These are phyloP conservation scores for Chlamydomonas applanata DNA, from an alignment of 139 green algal species.

Conservation along the genomic window DNA sequence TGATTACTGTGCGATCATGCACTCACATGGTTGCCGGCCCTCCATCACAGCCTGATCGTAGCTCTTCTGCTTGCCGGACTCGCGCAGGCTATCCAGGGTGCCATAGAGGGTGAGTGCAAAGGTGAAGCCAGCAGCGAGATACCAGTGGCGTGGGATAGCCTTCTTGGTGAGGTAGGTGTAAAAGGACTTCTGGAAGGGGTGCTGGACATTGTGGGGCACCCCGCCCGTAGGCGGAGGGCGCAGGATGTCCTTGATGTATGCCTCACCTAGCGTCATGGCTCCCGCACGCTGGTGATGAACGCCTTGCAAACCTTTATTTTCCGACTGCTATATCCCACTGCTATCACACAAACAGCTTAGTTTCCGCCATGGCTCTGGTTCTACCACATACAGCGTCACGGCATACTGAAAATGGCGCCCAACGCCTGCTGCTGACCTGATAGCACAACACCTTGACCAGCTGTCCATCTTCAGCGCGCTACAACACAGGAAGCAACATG, in stretches of 20 bases:
- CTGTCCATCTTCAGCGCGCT: neutral
- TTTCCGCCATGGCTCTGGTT: neutral
- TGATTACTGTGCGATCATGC: neutral
- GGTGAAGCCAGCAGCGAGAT: conserved; percentile 42
- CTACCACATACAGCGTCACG: neutral
- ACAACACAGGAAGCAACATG: neutral
- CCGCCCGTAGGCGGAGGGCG: conserved; percentile 36
- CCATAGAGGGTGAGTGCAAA: conserved; percentile 47
- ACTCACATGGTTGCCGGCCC: conserved; percentile 49
- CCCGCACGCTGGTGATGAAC: no score
- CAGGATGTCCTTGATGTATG: conserved; percentile 48
- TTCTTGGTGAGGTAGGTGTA: conserved; percentile 54
- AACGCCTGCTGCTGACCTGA: no score
- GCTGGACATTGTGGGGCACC: conserved; percentile 44
- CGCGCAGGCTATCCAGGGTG: conserved; percentile 32
- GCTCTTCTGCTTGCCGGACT: conserved; percentile 44
- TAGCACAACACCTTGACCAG: no score
- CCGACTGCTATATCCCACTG: no score
- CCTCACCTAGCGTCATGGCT: conserved; percentile 40
- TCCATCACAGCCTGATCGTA: conserved; percentile 48
- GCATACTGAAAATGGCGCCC: no score
- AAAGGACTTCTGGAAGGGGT: conserved; percentile 56
- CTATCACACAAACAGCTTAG: no score
- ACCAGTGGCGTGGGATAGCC: conserved; percentile 46
- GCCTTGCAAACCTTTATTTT: no score